Evolutionary conservation across 1,139 yeast species (phyloP).

Genomic region (Suhomyces anneliseae): DNA sequence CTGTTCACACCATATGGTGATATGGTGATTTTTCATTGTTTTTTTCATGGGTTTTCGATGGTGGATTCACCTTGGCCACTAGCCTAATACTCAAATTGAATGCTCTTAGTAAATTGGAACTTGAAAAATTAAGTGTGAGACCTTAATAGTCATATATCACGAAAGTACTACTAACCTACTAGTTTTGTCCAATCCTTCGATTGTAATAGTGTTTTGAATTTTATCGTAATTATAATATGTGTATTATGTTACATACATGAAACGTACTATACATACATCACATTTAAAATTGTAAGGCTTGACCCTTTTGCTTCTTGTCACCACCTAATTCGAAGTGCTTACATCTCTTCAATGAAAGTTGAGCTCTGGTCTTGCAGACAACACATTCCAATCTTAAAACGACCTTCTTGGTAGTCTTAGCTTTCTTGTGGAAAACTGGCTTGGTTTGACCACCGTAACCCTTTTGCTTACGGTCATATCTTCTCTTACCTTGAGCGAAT

Average conservation of each 20-base stretch:
- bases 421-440: constrained; percentile 99
- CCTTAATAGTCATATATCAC: too few species aligned
- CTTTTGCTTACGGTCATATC: constrained; percentile 99
- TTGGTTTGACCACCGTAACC: constrained; percentile 99
- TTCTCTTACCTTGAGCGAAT: constrained; percentile 99
- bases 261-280: constrained; percentile 10
- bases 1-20: too few species aligned
- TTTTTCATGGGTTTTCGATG: too few species aligned
- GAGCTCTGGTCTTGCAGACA: constrained; percentile 98
- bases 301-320: constrained; percentile 99
- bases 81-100: too few species aligned
- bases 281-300: constrained; percentile 87
- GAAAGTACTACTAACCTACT: too few species aligned
- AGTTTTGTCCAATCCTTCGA: too few species aligned
- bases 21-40: too few species aligned
- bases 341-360: constrained; percentile 98
- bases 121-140: too few species aligned
- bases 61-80: too few species aligned
- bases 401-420: constrained; percentile 99
- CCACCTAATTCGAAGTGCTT: constrained; percentile 99
- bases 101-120: too few species aligned
- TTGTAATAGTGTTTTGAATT: not conserved
- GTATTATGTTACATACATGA: constrained; percentile 9
- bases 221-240: constrained; percentile 7
- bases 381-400: constrained; percentile 99